Evolutionary conservation across 2,329 filamentous ascomycete genomes (phyloP).

Genomic region (Monilinia vaccinii-corymbosi): DNA sequence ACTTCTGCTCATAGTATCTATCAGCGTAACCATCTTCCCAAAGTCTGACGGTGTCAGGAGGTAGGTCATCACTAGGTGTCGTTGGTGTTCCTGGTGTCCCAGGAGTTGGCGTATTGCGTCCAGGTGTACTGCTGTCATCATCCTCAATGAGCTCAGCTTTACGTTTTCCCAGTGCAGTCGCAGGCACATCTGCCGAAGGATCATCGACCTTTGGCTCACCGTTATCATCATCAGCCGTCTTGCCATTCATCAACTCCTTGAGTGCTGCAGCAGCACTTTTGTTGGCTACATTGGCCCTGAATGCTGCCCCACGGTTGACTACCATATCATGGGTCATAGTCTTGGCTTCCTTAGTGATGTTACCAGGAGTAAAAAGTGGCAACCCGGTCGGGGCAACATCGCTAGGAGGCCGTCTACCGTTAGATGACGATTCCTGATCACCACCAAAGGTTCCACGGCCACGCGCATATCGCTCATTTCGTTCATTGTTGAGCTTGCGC

Average conservation of each 20-base stretch:
- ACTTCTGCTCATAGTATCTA: constrained; percentile 96
- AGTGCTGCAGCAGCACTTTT: constrained; percentile 88
- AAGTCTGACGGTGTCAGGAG: constrained; percentile 73
- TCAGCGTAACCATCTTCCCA: constrained; percentile 96
- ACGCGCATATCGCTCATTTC: constrained; percentile 27
- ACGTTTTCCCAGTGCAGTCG: constrained; percentile 59
- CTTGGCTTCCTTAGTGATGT: constrained; percentile 46
- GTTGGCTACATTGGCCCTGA: constrained; percentile 72
- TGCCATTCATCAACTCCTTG: constrained; percentile 58
- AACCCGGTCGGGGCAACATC: constrained; percentile 35
- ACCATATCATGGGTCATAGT: constrained; percentile 80
- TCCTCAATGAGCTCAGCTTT: constrained; percentile 65
- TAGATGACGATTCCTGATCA: constrained; percentile 23
- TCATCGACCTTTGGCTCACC: constrained; percentile 11
- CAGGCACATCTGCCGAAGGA: constrained; percentile 29
- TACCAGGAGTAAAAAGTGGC: constrained; percentile 49
- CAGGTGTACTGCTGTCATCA: constrained; percentile 47
- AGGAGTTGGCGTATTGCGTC: constrained; percentile 46
- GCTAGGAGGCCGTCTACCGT: constrained; percentile 20
- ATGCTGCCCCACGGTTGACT: constrained; percentile 58
- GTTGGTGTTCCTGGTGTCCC: constrained; percentile 36
- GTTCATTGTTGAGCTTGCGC: constrained; percentile 61
- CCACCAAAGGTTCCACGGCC: constrained; percentile 29
- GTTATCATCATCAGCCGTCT: constrained; percentile 18
- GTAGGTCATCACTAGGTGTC: constrained; percentile 46